Base-by-base conservation (phyloP, 2,329 filamentous ascomycete genomes). In the Lecanicillium sp. region DNA sequence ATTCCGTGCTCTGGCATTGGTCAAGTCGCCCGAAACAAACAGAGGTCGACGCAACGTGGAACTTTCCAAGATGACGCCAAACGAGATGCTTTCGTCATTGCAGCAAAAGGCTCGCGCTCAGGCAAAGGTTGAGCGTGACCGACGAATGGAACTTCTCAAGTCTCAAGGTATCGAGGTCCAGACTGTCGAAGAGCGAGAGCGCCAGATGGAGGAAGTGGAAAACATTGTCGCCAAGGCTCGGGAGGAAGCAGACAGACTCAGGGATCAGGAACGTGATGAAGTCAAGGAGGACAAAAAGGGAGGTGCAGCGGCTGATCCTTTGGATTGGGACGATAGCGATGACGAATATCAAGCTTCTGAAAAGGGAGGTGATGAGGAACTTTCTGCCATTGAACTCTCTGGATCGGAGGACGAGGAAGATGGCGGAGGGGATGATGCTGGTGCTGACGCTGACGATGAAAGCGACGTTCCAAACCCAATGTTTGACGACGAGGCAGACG, bases 201-300 rank as follows among this genome's bases (percentile, higher is more conserved):
- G 78, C 25, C 83, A 94, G 55, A 78, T 87, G 58, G 79, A 84
- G 41, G 79, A 89, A 43, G 78, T 95, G 11, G 92, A 96, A 50
- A 83, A 95, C 52, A 74, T 96, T 43, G 76, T 96, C 18, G 83
- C 90, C 34, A 88, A 82, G 51, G 90, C 89, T 15, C 74, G 88
- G 41, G 71, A 79, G 44, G 86, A 96, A 55, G 89, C 82, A 2
- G 75, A 84, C 32, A 40, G 39, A 16, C 22, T 96, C 35, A 83
- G 81, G 60, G 78, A 83, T 50, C 70, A 78, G 35, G 92, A 98
- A 62, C 79, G 79, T 46, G 81, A 75, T 19, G 79, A 77, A 32
- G 78, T 78, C 1, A 90, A 85, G 62, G 78, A 79, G 52, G 72
- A 78, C 38, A 71, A 55, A 51, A 68, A 60, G 51, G 65, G 59